A percentile compares a stretch with the other conserved stretches of the same genome.
Evolutionary conservation across 2,329 filamentous ascomycete genomes (phyloP).

Genomic region (Samsoniella hepiali): DNA sequence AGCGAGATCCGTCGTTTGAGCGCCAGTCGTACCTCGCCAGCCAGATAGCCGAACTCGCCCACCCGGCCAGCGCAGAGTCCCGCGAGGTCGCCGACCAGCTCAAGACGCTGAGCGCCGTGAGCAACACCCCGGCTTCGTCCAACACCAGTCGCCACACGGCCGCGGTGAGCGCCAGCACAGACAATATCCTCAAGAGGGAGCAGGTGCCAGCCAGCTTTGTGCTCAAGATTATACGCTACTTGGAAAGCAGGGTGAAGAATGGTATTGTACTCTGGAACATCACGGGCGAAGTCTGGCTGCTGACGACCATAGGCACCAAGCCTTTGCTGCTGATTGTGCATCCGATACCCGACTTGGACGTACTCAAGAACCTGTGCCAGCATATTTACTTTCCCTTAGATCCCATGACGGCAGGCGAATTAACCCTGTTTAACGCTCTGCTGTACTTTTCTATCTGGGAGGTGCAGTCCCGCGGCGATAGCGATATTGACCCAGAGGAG

Average conservation of each 20-base stretch:
- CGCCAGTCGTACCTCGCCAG: conserved; percentile 20
- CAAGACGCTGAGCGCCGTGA: conserved; percentile 1
- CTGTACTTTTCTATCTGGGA: conserved; percentile 22
- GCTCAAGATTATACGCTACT: conserved; percentile 13
- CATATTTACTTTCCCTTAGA: conserved; percentile 23
- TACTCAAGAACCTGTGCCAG: conserved; percentile 22
- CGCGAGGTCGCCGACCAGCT: conserved; percentile 19
- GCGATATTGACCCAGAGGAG: conserved; percentile 19
- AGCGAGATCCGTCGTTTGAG: conserved; percentile 21
- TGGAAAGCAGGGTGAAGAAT: not conserved
- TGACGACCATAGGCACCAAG: not conserved
- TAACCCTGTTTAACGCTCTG: conserved; percentile 21
- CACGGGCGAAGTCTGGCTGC: not conserved
- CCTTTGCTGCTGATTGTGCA: conserved; percentile 22
- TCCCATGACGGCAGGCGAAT: conserved; percentile 21
- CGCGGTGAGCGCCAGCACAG: not conserved
- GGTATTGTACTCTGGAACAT: not conserved
- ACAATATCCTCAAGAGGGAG: conserved; percentile 2
- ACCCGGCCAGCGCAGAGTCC: conserved; percentile 8
- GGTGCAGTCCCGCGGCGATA: conserved; percentile 17
- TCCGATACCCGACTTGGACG: conserved; percentile 19
- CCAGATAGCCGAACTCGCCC: conserved; percentile 18
- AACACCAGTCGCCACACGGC: not conserved
- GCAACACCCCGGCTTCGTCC: not conserved
- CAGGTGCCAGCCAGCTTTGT: conserved; percentile 15